Evolutionary conservation across 441 rosid genomes (phyloP), one percentile per base, ranked within the genome.

Genomic region (Arabidopsis lyrata): DNA sequence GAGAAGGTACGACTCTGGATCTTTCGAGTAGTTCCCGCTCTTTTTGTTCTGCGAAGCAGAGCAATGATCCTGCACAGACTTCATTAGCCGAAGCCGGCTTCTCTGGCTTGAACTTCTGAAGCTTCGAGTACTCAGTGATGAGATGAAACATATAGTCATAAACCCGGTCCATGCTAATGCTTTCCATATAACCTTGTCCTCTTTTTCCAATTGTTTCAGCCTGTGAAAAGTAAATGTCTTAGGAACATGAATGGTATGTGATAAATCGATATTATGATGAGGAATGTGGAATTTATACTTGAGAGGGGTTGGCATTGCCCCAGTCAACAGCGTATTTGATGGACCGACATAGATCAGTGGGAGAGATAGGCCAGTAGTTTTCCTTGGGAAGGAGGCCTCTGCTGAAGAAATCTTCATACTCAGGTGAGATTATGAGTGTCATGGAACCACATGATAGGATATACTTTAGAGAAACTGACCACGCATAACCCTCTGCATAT

Each of bases 381-480:
- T 81, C 70, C 79, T 60, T 72, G 1, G 99, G 93, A 65, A 87
- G 56, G 63, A 94, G 92, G 22, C 90, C 95, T 15, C 97, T 91
- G 47, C 87, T 86, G 77, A 94, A 94, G 87, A 94, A 91, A 81
- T 94, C 97, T 78, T 94, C 95, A 65, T 87, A 90, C 65, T 84
- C 78, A 0, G 96, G 92, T 61, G 97, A 70, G 77, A 94, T 89
- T 62, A 91, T 82, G 12, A 94, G 86, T 36, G 96, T 70, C 66
- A 89, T 81, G 13, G 97, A 90, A 72, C 95, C 93, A 60, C 99
- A 94, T 5, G 99, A 82, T 58, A 94, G 18, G 56, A 94, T 91
- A 67, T 94, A 94, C 81, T 94, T 94, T 76, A 94, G 82, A 82
- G 96, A 91, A 69, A 94, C 99, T 15, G 99, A 91, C 99, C 99